Evolutionary conservation across 1,284 basidiomycete genomes (phyloP), one percentile per base, ranked within the genome.

Genomic region (Sutorius eximius): DNA sequence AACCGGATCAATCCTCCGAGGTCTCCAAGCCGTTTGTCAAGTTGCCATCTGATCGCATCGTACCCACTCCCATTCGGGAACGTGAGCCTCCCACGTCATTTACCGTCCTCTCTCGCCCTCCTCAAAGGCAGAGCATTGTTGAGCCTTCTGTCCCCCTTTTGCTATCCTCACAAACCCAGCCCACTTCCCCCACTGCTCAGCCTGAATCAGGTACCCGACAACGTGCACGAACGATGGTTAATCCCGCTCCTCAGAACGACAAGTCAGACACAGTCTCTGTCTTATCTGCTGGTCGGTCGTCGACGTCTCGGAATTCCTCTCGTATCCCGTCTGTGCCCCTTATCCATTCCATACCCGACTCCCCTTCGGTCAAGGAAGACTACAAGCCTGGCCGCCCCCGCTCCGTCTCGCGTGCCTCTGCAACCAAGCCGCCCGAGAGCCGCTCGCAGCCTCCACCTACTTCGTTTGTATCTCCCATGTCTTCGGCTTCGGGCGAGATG

Each of bases 41-140:
- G 36, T 30, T 53, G 20, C 46, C 52, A 8, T 53, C 43, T 43
- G 63, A 70, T 18, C 71, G 69, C 27, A 82, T 87, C 52, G 77
- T 81, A 15, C 87, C 87, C 1, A 87, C 84, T 24, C 80, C 80
- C 13, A 86, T 89, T 52, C 81, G 81, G 54, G 76, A 81, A 59
- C 80, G 86, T 29, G 75, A 80, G 41, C 80, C 83, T 2, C 78
- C 80, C 1, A 80, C 85, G 2, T 75, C 83, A 11, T 90, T 89
- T 62, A 82, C 81, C 52, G 86, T 89, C 32, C 86, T 83, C 3
- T 87, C 86, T 12, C 75, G 87, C 12, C 86, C 87, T 15, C 71
- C 69, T 50, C 71, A 73, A n/a, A 65, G 65, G 40, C 59, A 64
- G 9, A 69, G 66, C 10, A 59, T 30, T 1, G 42, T 44, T 8